A percentile compares a stretch with the other conserved stretches of the same genome.
Conservation (phyloP, 1,284 basidiomycete species). For the Ustilago shanxiensis region DNA sequence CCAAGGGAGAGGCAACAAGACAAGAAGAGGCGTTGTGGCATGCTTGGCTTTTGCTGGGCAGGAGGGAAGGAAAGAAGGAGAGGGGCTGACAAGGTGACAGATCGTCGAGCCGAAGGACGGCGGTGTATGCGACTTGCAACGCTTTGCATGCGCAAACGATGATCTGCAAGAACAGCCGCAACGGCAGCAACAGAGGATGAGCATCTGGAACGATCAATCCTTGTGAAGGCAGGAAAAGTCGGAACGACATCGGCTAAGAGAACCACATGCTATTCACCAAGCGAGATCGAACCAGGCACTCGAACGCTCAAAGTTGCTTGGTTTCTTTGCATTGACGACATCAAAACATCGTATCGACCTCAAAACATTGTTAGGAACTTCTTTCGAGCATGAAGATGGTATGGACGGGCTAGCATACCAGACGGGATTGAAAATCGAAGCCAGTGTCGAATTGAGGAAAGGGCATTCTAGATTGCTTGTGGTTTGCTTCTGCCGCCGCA, state of each 20-base stretch:
- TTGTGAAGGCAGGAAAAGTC: constrained; percentile 9
- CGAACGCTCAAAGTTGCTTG: background rate
- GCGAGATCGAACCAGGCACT: background rate
- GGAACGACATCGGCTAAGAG: constrained; percentile 11
- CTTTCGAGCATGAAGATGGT: background rate
- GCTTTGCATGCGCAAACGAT: constrained; percentile 5
- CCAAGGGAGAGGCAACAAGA: background rate
- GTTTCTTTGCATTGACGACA: background rate
- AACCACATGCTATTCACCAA: background rate
- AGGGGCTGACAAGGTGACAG: too few relatives aligned
- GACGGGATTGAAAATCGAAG: background rate
- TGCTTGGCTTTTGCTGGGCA: constrained; percentile 8
- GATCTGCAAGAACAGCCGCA: background rate
- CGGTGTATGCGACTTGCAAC: background rate
- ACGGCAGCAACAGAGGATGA: background rate
- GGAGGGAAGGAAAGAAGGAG: background rate
- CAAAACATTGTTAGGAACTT: too few relatives aligned
- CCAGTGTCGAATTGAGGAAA: background rate
- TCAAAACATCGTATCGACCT: background rate
- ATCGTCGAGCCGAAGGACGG: constrained; percentile 14
- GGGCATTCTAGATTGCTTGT: background rate
- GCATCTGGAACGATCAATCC: background rate
- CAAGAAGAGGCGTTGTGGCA: background rate
- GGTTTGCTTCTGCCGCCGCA: too few relatives aligned
- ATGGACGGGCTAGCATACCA: background rate